Base-by-base conservation (phyloP, 2,329 filamentous ascomycete genomes). In the Colletotrichum chrysophilum region DNA sequence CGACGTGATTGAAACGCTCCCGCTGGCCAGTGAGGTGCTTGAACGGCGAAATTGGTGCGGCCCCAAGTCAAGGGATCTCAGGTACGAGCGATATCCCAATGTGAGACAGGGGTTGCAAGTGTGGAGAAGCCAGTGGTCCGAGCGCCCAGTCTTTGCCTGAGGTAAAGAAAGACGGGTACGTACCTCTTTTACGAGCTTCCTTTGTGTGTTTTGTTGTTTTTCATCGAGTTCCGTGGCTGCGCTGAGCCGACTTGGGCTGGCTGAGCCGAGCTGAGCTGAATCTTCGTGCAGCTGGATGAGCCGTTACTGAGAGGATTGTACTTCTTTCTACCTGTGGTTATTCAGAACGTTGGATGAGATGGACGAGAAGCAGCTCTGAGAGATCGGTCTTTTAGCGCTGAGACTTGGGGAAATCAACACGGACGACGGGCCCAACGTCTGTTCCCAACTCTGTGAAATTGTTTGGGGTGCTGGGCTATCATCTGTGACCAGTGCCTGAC, bases 1-100 rank as follows among this genome's bases (percentile, higher is more conserved):
- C 71, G 71, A 75, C 55, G 66, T 56, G 71, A 76, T 75, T 71
- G 71, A 75, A 76, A 76, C 64, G 74, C 56, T 66, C 24, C 70
- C 32, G 43, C 58, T 61, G 36, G 58, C 73, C 73, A 75, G 70
- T 75, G 56, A 75, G 43, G 62, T 66, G 62, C 72, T 71, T 71
- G 69, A 34, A 71, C 16, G 69, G 55, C 72, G 69, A 75, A 67
- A 64, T 64, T 67, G 38, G 38, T 67, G 69, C 56, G 58, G 58
- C 68, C 38, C 67, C 38, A 64, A 65, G 60, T 65, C 36, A 56
- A 67, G 38, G 32, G 56, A 68, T 62, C 70, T 73, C 70, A 73
- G 34, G 56, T 72, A 64, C 68, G 55, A 72, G 65, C 21, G 32
- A 28, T 60, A 13, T 69, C 16, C 68, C 43, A 73, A 52, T 68